Percentiles rank a stretch among this genome's conserved stretches.
Conservation (phyloP, 805 yeast genomes). For the Kazachstania viticola region DNA sequence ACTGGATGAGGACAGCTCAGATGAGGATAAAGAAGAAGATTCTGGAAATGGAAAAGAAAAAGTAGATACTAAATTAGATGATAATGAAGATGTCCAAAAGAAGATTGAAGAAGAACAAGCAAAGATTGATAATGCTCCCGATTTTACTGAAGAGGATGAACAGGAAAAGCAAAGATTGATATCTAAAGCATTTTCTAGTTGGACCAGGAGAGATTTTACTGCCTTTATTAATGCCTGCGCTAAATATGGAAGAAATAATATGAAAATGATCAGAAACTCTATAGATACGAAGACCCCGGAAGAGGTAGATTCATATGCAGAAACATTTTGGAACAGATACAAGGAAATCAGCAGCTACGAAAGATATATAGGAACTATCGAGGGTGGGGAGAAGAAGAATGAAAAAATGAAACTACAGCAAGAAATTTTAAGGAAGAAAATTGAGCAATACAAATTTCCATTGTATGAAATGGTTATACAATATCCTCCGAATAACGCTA, state of each 20-base stretch:
- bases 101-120: conserved; percentile 36
- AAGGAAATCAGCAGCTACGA: conserved; percentile 57
- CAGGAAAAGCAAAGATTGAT: conserved; percentile 40
- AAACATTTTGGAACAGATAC: conserved; percentile 53
- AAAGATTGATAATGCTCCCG: conserved; percentile 41
- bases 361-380: conserved; percentile 56
- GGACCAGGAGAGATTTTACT: conserved; percentile 70
- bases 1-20: conserved; percentile 37
- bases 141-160: conserved; percentile 54
- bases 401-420: conserved; percentile 46
- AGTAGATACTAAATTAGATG: conserved; percentile 34
- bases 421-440: conserved; percentile 39
- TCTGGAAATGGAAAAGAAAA: conserved; percentile 2
- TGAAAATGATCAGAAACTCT: conserved; percentile 38
- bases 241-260: conserved; percentile 47
- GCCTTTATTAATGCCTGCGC: conserved; percentile 61
- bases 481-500: conserved; percentile 77
- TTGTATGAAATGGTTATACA: conserved; percentile 51
- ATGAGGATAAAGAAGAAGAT: conserved; percentile 19
- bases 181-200: conserved; percentile 47
- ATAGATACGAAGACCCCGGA: conserved; percentile 45
- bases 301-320: conserved; percentile 49
- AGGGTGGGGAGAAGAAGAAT: conserved; percentile 57
- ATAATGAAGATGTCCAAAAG: conserved; percentile 12
- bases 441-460: conserved; percentile 46